Evolutionary conservation across 805 yeast genomes (phyloP).

Genomic region (Candida nonsorbophila): DNA sequence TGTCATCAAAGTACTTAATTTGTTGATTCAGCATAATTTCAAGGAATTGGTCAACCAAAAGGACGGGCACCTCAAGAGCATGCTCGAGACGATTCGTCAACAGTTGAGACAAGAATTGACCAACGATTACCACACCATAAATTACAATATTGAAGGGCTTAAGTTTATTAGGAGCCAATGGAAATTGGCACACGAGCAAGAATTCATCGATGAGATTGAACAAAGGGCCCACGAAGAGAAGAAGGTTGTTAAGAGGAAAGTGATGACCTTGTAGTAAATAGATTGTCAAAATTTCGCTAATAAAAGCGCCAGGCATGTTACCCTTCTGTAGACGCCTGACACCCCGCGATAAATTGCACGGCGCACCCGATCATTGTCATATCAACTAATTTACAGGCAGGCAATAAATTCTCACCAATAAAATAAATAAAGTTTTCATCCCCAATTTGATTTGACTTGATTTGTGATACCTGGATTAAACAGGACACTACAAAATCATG

Average conservation of each 20-base stretch:
- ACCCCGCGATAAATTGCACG: too few species aligned
- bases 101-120: conserved; percentile 56
- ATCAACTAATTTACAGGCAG: too few species aligned
- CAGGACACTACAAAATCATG: background rate
- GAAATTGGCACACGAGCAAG: conserved; percentile 68
- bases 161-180: conserved; percentile 70
- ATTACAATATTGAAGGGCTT: conserved; percentile 82
- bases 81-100: conserved; percentile 56
- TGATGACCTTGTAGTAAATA: conserved; percentile 45
- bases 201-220: conserved; percentile 66
- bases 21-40: conserved; percentile 67
- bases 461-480: too few species aligned
- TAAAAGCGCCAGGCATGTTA: too few species aligned
- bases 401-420: too few species aligned
- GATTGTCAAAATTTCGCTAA: too few species aligned
- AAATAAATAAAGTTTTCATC: too few species aligned
- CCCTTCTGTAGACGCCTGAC: too few species aligned
- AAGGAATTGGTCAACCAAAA: conserved; percentile 71
- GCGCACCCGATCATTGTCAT: too few species aligned
- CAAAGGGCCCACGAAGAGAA: conserved; percentile 49
- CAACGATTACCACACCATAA: conserved; percentile 54
- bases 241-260: conserved; percentile 66
- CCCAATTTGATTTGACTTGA: too few species aligned
- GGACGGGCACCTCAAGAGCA: conserved; percentile 58
- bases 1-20: conserved; percentile 71